Base-by-base conservation (phyloP, 73 alveolate genomes). In the Paramecium bursaria region DNA sequence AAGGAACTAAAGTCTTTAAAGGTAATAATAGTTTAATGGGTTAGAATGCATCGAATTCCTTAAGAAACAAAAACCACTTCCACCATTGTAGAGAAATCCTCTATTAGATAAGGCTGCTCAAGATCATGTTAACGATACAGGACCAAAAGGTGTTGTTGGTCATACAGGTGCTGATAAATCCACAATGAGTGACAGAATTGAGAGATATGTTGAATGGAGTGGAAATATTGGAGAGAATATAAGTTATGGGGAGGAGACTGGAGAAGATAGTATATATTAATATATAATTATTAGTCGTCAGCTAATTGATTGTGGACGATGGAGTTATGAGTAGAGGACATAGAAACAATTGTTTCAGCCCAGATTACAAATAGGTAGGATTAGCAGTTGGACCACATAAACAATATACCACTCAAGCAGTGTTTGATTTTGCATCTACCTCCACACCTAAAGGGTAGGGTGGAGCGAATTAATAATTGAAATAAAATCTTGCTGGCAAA, bases 61-160 rank as follows among this genome's bases (percentile, higher is more conserved):
- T 39, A 85, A 61, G 75, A 75, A 57, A 27, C 90, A 91, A 48
- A 88, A 77, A 80, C 91, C 97, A 2, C 73, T 92, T 13, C 88
- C 88, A 0, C 87, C 91, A 33, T 79, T 90, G 52, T n/a, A n/a
- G n/a, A n/a, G n/a, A n/a, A n/a, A n/a, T n/a, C n/a, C n/a, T n/a
- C n/a, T n/a, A n/a, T 77, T 95, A 50, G 85, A 92, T 6, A 46
- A 46, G 26, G 91, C 96, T 6, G 75, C 94, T 49, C 42, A 50
- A 50, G 96, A 91, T 5, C 97, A 91, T 85, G 97, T 93, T 13
- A 73, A 75, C 42, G 98, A 93, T 74, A 74, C 88, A 27, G 99
- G 99, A 25, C 90, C 94, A 21, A 80, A 89, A 86, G 97, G 98
- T 5, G 50, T 75, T 3, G 33, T 85, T 26, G 88, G 95, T 9